These are phyloP conservation scores for Peronospora destructor DNA, from an alignment of 352 stramenopile species.

Conservation along the genomic window DNA sequence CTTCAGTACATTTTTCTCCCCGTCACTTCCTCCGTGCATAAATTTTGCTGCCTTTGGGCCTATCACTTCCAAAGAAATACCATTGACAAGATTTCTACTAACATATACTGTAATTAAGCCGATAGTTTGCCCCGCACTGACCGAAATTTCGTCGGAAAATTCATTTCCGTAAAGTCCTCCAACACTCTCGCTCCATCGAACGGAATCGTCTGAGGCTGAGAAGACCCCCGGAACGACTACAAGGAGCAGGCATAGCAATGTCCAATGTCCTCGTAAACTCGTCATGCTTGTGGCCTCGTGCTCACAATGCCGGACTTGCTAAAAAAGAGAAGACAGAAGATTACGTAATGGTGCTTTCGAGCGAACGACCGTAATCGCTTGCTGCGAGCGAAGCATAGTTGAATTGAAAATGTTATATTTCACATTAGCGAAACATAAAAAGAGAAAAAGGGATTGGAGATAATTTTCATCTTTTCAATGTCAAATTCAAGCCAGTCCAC, in stretches of 20 bases:
- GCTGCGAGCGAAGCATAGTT: too few relatives aligned
- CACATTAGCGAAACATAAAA: too few relatives aligned
- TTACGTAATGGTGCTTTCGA: too few relatives aligned
- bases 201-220: conserved; percentile 6
- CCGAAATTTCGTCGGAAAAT: conserved; percentile 18
- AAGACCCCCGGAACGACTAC: not conserved
- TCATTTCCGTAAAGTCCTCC: conserved; percentile 16
- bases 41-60: conserved; percentile 15
- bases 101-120: conserved; percentile 16
- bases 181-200: conserved; percentile 20
- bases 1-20: conserved; percentile 3
- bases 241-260: conserved; percentile 9
- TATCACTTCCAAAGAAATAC: conserved; percentile 15
- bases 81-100: conserved; percentile 8
- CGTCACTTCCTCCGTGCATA: conserved; percentile 21
- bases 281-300: not conserved
- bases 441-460: too few relatives aligned
- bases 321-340: too few relatives aligned
- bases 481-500: too few relatives aligned
- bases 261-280: not conserved
- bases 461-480: too few relatives aligned
- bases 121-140: conserved; percentile 13
- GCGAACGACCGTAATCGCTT: too few relatives aligned
- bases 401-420: too few relatives aligned
- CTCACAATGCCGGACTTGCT: too few relatives aligned